Evolutionary conservation across 176 grass and related monocot genomes (phyloP).

Genomic region (Avena sativa): DNA sequence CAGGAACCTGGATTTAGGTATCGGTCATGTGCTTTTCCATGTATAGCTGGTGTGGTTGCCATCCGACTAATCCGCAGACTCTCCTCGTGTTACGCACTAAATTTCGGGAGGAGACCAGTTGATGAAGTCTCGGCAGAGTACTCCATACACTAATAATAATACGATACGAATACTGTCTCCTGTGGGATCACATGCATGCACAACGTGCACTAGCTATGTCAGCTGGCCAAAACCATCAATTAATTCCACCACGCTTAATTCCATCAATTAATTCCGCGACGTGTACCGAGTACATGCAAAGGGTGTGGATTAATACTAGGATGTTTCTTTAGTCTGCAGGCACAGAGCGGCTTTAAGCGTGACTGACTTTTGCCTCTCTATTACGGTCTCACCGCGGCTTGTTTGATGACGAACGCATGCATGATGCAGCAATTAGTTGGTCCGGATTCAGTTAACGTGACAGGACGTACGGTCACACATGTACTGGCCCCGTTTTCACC

Average conservation of each 20-base stretch:
- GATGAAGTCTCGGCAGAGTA: neutral
- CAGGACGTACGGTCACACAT: neutral
- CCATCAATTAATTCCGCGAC: too few species aligned
- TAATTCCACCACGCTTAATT: neutral
- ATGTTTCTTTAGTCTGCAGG: neutral
- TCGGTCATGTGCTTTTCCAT: too few species aligned
- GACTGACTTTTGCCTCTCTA: neutral
- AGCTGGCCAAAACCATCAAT: slow-evolving; percentile 35
- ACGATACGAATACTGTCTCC: neutral
- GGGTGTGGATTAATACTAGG: neutral
- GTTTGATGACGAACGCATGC: neutral
- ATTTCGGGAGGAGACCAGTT: neutral
- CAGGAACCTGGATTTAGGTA: too few species aligned
- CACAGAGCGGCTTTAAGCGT: neutral
- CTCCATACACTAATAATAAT: too few species aligned
- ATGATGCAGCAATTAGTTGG: neutral
- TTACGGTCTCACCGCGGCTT: neutral
- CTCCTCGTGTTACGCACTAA: neutral
- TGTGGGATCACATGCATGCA: slow-evolving; percentile 32
- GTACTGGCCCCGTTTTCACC: neutral
- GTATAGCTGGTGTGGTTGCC: too few species aligned
- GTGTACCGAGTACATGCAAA: neutral
- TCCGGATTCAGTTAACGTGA: neutral
- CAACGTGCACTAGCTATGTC: neutral
- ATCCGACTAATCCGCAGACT: too few species aligned